Percentiles rank a stretch among this genome's conserved stretches.
phyloP scores from a whole-genome alignment of 1,284 basidiomycete genomes.

The Naganishia sp. region DNA sequence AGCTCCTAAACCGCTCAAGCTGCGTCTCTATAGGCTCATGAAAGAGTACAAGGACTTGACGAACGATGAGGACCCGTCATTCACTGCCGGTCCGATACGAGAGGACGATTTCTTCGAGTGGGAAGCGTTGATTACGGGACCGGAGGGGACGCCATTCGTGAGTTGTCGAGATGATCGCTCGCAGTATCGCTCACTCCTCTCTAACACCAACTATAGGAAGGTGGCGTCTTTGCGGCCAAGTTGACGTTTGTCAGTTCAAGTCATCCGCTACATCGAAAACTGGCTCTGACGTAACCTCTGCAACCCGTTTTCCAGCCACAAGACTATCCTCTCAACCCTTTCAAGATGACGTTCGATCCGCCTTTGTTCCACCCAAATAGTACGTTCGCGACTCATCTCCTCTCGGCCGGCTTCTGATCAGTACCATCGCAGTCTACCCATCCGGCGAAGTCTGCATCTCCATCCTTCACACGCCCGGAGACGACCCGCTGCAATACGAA shows the following conservation, averaged over 20 bases:
- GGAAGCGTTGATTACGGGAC: conserved; percentile 96
- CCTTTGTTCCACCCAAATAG: conserved; percentile 97
- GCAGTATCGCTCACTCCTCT: not conserved
- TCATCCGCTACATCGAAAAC: not conserved
- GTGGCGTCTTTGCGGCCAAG: conserved; percentile 90
- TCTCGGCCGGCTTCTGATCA: not conserved
- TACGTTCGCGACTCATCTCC: conserved; percentile 55
- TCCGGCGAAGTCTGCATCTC: conserved; percentile 98
- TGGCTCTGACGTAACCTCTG: too few species aligned
- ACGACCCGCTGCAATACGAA: conserved; percentile 73
- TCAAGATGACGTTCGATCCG: conserved; percentile 98
- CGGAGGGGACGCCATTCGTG: conserved; percentile 95
- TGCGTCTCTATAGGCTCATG: conserved; percentile 66
- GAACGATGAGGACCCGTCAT: conserved; percentile 75
- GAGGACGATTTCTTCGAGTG: conserved; percentile 97
- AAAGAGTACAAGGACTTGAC: conserved; percentile 90
- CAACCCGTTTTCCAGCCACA: conserved; percentile 61
- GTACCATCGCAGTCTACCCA: conserved; percentile 73
- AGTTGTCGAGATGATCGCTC: conserved; percentile 44
- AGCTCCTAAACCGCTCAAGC: not conserved
- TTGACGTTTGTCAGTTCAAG: conserved; percentile 76
- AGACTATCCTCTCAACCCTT: conserved; percentile 92
- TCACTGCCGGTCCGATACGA: conserved; percentile 83
- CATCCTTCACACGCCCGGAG: conserved; percentile 95
- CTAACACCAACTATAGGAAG: conserved; percentile 65